These are phyloP conservation scores for Yarrowia sp. DNA, from an alignment of 805 yeast genomes.

Conservation along the genomic window DNA sequence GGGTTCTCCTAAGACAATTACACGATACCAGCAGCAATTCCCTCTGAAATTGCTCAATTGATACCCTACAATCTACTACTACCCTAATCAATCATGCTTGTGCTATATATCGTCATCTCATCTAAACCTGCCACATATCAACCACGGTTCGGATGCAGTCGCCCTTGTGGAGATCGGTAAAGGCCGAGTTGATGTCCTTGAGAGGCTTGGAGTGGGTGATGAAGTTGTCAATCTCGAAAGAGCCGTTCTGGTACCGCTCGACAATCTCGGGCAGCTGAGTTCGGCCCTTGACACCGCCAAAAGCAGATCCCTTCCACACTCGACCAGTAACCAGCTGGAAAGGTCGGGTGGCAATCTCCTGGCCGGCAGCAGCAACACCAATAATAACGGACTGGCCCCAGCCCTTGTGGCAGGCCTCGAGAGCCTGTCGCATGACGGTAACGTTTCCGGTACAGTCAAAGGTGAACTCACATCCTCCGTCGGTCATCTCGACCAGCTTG, in stretches of 20 bases:
- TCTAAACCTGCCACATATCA: constrained; percentile 19
- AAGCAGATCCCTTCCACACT: constrained; percentile 99
- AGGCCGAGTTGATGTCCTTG: constrained; percentile 78
- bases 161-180: constrained; percentile 93
- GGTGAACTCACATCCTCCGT: constrained; percentile 95
- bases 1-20: too few relatives aligned
- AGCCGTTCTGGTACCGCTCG: constrained; percentile 77
- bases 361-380: constrained; percentile 98
- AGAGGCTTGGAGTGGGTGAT: constrained; percentile 86
- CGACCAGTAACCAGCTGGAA: constrained; percentile 99
- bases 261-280: constrained; percentile 89
- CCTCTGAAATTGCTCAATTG: neutral
- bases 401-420: constrained; percentile 97
- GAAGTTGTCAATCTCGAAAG: constrained; percentile 87
- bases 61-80: neutral
- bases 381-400: constrained; percentile 96
- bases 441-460: constrained; percentile 98
- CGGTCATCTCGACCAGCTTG: constrained; percentile 82
- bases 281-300: constrained; percentile 98
- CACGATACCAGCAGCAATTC: neutral
- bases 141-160: constrained; percentile 91
- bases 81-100: neutral
- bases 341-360: constrained; percentile 95
- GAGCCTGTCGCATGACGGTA: constrained; percentile 90
- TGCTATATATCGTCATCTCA: neutral